Evolutionary conservation across 805 yeast species (phyloP), one percentile per base, ranked within the genome.

Genomic region (Barnettozyma pratensis): DNA sequence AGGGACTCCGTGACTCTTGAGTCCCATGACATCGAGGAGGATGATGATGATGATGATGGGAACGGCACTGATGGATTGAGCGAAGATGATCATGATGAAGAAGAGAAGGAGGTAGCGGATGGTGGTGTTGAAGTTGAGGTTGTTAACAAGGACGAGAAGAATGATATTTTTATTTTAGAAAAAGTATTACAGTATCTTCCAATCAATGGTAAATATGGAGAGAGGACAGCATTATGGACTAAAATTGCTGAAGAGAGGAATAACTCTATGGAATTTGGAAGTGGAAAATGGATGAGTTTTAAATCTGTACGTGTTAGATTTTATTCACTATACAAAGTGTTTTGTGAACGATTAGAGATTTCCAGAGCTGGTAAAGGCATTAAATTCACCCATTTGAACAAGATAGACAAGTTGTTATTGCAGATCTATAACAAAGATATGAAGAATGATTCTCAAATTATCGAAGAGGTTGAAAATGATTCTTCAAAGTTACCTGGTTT

Each of bases 161-260:
- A n/a, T 10, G 50, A 47, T 31, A 29, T 30, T 6, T 8, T 11
- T 5, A 7, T 47, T 6, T 31, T 47, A n/a, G 30, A 47, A 25
- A 47, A 29, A 28, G 47, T 43, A 1, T 32, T 49, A 14, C 14
- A 29, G 6, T 42, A 46, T 30, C 28, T 42, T 25, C 52, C 52
- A 12, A 44, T 46, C 34, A 46, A 38, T 27, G 52, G 47, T 9
- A 42, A 46, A 12, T 49, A 46, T 37, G 52, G 52, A 1, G 36
- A 37, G 19, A 40, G 46, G n/a, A 40, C 44, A 30, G 12, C 29
- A 8, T 10, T 36, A 26, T 49, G 52, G 52, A 25, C 37, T 7
- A 11, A 9, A 7, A 43, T 49, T 7, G 36, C 47, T 5, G 25
- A 37, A 6, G 47, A 39, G 9, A 12, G 42, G 25, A 37, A 29